Evolutionary conservation across 176 grass and related monocot genomes (phyloP).

Genomic region (Aechmea fasciata): DNA sequence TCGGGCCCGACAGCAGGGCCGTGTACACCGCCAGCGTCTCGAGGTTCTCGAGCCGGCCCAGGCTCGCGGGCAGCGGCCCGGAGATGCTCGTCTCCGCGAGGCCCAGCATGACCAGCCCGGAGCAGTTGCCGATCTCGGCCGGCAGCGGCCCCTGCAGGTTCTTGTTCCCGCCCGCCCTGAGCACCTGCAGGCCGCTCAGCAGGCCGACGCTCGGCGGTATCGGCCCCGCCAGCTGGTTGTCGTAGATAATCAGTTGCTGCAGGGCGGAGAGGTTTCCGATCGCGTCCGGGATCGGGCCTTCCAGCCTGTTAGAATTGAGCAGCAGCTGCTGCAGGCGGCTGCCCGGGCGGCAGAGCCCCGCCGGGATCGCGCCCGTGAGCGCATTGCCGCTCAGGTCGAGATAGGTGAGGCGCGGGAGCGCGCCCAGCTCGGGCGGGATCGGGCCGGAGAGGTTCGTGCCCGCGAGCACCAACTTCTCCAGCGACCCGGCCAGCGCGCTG

Average conservation of each 20-base stretch:
- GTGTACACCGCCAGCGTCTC: constrained; percentile 68
- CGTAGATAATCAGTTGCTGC: constrained; percentile 53
- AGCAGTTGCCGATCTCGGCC: constrained; percentile 47
- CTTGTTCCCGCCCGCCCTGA: constrained; percentile 66
- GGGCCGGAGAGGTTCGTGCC: constrained; percentile 57
- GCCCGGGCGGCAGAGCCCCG: constrained; percentile 39
- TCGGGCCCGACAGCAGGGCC: constrained; percentile 51
- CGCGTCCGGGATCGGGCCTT: constrained; percentile 43
- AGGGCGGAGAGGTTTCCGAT: constrained; percentile 52
- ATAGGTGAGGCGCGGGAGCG: constrained; percentile 31
- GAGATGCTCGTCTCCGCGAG: constrained; percentile 77
- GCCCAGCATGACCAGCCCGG: constrained; percentile 54
- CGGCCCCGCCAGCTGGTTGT: constrained; percentile 64
- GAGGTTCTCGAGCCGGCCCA: constrained; percentile 53
- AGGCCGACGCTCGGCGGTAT: constrained; percentile 47
- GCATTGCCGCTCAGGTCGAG: constrained; percentile 78
- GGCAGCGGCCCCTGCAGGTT: constrained; percentile 59
- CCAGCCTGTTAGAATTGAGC: constrained; percentile 62
- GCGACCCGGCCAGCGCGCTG: constrained; percentile 31
- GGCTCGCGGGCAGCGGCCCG: constrained; percentile 36
- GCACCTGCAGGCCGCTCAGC: constrained; percentile 40
- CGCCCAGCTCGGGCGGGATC: constrained; percentile 45
- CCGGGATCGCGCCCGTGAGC: constrained; percentile 53
- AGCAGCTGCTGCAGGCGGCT: constrained; percentile 52
- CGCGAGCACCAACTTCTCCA: constrained; percentile 47